These are phyloP conservation scores for Coemansia sp. DNA, from an alignment of 192 early-diverging fungal species.

Conservation along the genomic window DNA sequence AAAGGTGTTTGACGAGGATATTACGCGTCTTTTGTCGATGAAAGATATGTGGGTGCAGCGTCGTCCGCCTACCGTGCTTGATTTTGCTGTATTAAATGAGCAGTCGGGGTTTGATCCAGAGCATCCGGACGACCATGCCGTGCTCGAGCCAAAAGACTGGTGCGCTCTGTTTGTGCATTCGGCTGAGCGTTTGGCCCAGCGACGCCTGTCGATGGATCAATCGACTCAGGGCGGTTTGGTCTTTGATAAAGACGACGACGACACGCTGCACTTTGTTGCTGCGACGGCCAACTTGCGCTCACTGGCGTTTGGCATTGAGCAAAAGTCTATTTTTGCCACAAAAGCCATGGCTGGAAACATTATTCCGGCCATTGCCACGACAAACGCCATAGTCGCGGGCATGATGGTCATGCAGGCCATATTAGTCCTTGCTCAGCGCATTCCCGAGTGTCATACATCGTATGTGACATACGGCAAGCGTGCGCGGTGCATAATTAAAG, in stretches of 20 bases:
- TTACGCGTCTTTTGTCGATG: conserved; percentile 77
- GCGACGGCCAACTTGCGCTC: conserved; percentile 88
- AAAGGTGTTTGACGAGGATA: conserved; percentile 83
- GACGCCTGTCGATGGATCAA: neutral
- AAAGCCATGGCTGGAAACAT: conserved; percentile 99
- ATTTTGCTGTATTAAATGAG: conserved; percentile 53
- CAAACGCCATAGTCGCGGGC: conserved; percentile 95
- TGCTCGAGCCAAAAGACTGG: conserved; percentile 62
- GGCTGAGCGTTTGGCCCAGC: conserved; percentile 15
- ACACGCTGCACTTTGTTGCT: conserved; percentile 90
- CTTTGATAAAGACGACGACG: conserved; percentile 97
- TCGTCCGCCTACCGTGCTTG: conserved; percentile 60
- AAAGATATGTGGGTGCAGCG: conserved; percentile 87
- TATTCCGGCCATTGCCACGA: conserved; percentile 97
- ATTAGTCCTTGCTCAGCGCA: conserved; percentile 57
- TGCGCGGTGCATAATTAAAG: conserved; percentile 62
- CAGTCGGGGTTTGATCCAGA: conserved; percentile 17
- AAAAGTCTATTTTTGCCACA: conserved; percentile 78
- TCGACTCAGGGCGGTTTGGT: conserved; percentile 23
- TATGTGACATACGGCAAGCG: conserved; percentile 65
- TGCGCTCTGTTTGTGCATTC: conserved; percentile 69
- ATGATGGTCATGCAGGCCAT: conserved; percentile 88
- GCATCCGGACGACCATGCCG: conserved; percentile 54
- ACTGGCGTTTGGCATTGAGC: conserved; percentile 74
- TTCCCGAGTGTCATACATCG: conserved; percentile 48